Base-by-base conservation (phyloP, 495 filamentous ascomycete genomes). In the Pyrenula aspistea region DNA sequence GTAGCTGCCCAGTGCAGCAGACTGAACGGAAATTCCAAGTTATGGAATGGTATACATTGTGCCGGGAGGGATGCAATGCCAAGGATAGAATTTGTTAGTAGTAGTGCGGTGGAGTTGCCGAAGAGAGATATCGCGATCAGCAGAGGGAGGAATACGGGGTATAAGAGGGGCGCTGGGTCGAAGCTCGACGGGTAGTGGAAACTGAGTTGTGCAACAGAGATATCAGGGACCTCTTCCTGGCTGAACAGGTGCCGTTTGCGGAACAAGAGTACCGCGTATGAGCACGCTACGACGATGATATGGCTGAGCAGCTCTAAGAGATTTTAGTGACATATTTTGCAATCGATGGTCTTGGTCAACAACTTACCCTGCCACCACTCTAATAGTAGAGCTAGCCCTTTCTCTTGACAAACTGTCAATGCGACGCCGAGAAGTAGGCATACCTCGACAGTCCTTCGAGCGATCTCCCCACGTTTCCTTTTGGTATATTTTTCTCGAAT, bases 91-190 rank as follows among this genome's bases (percentile, higher is more conserved):
- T 94, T 97, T 2, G 87, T 80, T 24, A 92, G 69, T 3, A 97
- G 63, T 24, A 83, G 67, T 10, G 72, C 72, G 22, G 76, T 61
- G 25, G 74, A 73, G 52, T 76, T 71, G 21, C 78, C 73, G 23
- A 82, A 77, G n/a, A 95, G 74, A 15, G 90, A 85, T 2, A 93
- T 67, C 2, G 93, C 85, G 36, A 95, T 84, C 20, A 89, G 75
- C 8, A 93, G 62, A 1, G 93, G 89, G 8, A 95, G 74, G 0
- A 86, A 60, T 0, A 84, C 73, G 1, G 93, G 94, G 63, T 97
- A 98, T 20, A 98, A 73, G 10, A 97, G 71, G 3, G 93, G 89
- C 15, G 93, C 93, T 1, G 90, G 93, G 63, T 98, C 93, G 67
- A 97, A 95, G 23, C 78, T 74, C 12, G 83, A 64, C 0, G 89